phyloP scores from a whole-genome alignment of 2,329 filamentous ascomycete species.

The Neoarthrinium moseri region DNA sequence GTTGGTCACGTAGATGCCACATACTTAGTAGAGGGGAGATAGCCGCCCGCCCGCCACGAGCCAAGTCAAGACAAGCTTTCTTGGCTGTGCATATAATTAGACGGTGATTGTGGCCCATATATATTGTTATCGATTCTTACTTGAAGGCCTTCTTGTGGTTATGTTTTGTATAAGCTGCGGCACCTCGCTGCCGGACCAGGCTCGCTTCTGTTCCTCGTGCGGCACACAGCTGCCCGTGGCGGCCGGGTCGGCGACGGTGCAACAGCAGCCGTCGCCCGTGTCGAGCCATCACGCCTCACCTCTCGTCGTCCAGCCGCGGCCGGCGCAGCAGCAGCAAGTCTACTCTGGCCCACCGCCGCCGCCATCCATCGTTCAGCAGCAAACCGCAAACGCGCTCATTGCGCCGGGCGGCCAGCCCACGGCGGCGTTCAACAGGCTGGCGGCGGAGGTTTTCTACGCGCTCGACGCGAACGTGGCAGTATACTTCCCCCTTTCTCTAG shows the following conservation, averaged over 20 bases:
- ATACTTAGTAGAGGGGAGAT: too few relatives aligned
- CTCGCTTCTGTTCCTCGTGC: slow-evolving; percentile 1
- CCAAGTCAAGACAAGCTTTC: not conserved
- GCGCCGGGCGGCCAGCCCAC: not conserved
- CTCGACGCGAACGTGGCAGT: not conserved
- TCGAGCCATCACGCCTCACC: not conserved
- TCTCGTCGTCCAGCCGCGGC: not conserved
- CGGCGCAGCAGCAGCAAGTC: not conserved
- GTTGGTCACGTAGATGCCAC: too few relatives aligned
- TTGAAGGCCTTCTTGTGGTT: not conserved
- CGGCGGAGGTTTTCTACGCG: not conserved
- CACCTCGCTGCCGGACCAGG: not conserved
- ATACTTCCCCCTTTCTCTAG: not conserved
- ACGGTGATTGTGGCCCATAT: not conserved
- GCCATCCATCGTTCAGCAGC: not conserved
- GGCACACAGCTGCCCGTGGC: not conserved
- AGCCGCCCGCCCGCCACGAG: too few relatives aligned
- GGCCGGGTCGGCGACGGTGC: not conserved
- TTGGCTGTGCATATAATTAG: not conserved
- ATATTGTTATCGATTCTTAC: not conserved
- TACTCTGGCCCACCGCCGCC: not conserved
- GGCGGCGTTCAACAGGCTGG: not conserved
- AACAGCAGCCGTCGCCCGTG: too few relatives aligned
- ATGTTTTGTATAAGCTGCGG: slow-evolving; percentile 1
- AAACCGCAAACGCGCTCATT: not conserved